Percentiles rank a stretch among this genome's conserved stretches.
Conservation (phyloP, 2,329 filamentous ascomycete species). For the Aureobasidium melanogenum region DNA sequence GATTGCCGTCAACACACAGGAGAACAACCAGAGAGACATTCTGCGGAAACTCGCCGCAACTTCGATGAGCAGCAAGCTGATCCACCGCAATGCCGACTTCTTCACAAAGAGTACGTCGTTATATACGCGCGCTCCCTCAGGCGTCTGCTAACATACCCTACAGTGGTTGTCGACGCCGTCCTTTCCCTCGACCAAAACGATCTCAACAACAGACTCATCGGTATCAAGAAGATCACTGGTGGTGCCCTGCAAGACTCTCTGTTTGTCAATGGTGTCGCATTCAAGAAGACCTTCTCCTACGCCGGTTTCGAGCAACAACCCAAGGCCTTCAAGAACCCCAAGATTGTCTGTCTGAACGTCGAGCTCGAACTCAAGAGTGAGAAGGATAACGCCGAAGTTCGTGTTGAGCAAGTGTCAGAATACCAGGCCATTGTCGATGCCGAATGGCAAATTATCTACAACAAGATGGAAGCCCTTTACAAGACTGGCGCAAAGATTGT, state of each 20-base stretch:
- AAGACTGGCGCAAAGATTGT: constrained; percentile 96
- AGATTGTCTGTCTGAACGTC: constrained; percentile 95
- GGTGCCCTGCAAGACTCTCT: constrained; percentile 92
- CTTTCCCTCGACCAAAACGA: constrained; percentile 93
- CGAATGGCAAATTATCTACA: constrained; percentile 99
- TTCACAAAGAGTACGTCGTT: constrained; percentile 80
- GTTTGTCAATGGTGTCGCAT: constrained; percentile 95
- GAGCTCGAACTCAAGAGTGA: constrained; percentile 97
- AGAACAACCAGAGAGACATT: constrained; percentile 78
- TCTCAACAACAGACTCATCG: constrained; percentile 95
- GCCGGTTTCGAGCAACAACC: constrained; percentile 99
- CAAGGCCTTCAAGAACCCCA: constrained; percentile 86
- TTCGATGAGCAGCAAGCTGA: constrained; percentile 98
- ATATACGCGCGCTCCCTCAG: not conserved
- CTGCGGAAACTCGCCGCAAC: constrained; percentile 83
- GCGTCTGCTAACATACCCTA: not conserved
- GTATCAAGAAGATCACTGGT: constrained; percentile 95
- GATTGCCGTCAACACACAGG: constrained; percentile 78
- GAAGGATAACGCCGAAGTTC: constrained; percentile 97
- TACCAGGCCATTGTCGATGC: constrained; percentile 99
- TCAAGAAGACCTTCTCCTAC: constrained; percentile 99
- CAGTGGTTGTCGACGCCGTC: constrained; percentile 96
- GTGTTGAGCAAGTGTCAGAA: constrained; percentile 95
- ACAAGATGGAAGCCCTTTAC: constrained; percentile 93
- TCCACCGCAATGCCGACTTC: constrained; percentile 92